A percentile compares a stretch with the other conserved stretches of the same genome.
Conservation (phyloP, 2,329 filamentous ascomycete species). For the Zalaria obscura region DNA sequence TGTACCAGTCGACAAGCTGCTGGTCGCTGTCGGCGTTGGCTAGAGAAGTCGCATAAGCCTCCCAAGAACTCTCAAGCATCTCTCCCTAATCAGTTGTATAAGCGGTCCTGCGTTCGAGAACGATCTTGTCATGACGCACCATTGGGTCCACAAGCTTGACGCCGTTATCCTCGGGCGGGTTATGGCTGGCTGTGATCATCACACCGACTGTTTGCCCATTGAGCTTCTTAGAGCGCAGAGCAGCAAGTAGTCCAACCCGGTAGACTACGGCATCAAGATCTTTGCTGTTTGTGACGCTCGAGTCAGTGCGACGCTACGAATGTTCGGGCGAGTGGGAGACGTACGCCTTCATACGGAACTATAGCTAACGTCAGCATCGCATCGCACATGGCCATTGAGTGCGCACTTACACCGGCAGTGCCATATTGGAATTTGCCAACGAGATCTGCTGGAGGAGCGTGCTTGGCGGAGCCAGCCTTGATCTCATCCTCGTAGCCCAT, state of each 20-base stretch:
- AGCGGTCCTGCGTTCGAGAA: constrained; percentile 11
- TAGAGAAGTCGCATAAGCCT: constrained; percentile 71
- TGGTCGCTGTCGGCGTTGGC: constrained; percentile 72
- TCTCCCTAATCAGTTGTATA: constrained; percentile 47
- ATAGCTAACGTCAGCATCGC: constrained; percentile 3
- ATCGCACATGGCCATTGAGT: not conserved
- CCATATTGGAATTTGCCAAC: constrained; percentile 40
- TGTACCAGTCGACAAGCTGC: constrained; percentile 61
- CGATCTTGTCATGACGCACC: constrained; percentile 25
- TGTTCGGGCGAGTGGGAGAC: constrained; percentile 11
- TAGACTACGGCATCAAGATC: constrained; percentile 86
- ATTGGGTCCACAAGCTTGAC: constrained; percentile 94
- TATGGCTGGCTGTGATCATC: constrained; percentile 92
- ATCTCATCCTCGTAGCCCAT: constrained; percentile 6
- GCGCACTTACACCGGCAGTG: constrained; percentile 32
- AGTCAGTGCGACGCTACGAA: no score
- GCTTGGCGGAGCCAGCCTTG: constrained; percentile 13
- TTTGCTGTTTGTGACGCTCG: constrained; percentile 32
- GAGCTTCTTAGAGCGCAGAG: constrained; percentile 78
- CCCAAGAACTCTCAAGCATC: constrained; percentile 92
- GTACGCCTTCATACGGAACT: constrained; percentile 61
- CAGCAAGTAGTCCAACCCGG: constrained; percentile 78
- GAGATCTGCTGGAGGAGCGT: constrained; percentile 15
- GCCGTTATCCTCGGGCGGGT: constrained; percentile 78
- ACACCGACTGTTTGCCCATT: constrained; percentile 86